These are phyloP conservation scores for Ophiocordyceps australis DNA, from an alignment of 2,329 filamentous ascomycete genomes.

Conservation along the genomic window DNA sequence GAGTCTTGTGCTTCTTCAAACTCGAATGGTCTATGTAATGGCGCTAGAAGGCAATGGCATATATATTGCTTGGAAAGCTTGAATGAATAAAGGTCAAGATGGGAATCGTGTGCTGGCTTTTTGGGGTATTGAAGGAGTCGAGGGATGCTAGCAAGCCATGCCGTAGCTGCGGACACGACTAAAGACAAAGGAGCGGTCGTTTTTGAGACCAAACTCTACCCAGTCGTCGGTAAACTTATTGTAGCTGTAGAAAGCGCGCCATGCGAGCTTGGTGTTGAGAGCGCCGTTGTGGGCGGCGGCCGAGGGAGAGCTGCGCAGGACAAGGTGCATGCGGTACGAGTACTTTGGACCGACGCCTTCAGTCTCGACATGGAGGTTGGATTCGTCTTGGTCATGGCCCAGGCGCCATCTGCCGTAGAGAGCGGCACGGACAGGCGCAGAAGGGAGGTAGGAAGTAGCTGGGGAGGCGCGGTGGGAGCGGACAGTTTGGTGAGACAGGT, in stretches of 20 bases:
- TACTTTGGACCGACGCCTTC: conserved; percentile 68
- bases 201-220: conserved; percentile 55
- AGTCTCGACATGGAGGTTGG: conserved; percentile 56
- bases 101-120: no score
- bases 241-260: conserved; percentile 85
- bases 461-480: conserved; percentile 19
- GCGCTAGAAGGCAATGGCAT: no score
- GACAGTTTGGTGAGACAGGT: conserved; percentile 57
- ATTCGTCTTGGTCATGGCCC: conserved; percentile 4
- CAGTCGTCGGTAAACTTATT: conserved; percentile 82
- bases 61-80: no score
- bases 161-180: conserved; percentile 48
- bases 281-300: no score
- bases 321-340: conserved; percentile 66
- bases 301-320: conserved; percentile 44
- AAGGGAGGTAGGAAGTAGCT: conserved; percentile 11
- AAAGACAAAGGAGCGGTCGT: conserved; percentile 49
- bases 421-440: conserved; percentile 48
- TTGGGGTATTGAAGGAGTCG: no score
- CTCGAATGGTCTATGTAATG: no score
- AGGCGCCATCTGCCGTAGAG: conserved; percentile 37
- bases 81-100: no score
- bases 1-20: no score
- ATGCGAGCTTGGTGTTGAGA: conserved; percentile 72
- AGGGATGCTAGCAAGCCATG: no score